Percentiles rank a stretch among this genome's conserved stretches.
Conservation (phyloP, 2,329 filamentous ascomycete species). For the Fusarium incarnatum region DNA sequence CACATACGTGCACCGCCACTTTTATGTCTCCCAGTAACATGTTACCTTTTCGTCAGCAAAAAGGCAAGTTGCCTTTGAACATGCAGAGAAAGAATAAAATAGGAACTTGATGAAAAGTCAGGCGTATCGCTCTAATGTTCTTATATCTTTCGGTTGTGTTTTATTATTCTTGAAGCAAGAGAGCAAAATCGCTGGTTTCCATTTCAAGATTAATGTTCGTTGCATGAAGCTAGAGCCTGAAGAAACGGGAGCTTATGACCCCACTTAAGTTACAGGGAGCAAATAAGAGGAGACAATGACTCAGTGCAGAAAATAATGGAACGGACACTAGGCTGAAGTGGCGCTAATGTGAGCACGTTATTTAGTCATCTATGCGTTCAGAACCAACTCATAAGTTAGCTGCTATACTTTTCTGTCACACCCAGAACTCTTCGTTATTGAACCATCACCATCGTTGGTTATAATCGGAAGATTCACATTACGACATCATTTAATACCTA, state of each 20-base stretch:
- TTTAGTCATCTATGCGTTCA: not conserved
- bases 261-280: not conserved
- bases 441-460: not conserved
- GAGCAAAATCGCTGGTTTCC: not conserved
- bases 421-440: not conserved
- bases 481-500: not conserved
- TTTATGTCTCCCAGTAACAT: slow-evolving; percentile 33
- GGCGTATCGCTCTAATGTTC: not conserved
- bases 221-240: not conserved
- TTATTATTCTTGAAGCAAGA: not conserved
- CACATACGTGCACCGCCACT: slow-evolving; percentile 41
- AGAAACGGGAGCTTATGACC: not conserved
- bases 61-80: not conserved
- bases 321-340: not conserved
- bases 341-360: not conserved
- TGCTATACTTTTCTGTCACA: not conserved
- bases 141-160: not conserved
- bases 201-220: not conserved
- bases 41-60: slow-evolving; percentile 42
- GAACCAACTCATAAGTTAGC: not conserved
- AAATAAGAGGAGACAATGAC: not conserved
- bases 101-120: not conserved
- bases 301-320: not conserved
- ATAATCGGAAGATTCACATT: not conserved
- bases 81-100: not conserved